phyloP scores from a whole-genome alignment of 1,284 basidiomycete species.

The Quambalaria eucalypti region DNA sequence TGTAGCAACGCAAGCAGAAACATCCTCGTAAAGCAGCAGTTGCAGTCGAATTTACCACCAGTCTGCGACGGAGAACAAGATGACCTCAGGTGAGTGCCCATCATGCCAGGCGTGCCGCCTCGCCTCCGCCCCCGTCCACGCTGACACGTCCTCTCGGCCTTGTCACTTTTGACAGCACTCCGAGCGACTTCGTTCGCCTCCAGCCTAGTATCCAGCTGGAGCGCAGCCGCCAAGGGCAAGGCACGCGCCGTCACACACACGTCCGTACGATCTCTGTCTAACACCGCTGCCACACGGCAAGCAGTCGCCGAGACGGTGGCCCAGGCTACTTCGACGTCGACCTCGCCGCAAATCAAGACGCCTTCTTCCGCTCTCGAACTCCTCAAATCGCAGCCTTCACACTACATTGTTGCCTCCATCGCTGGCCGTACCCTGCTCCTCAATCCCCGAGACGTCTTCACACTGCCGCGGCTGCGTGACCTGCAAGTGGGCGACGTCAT shows the following conservation, averaged over 20 bases:
- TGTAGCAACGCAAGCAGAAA: no score
- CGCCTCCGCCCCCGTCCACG: background rate
- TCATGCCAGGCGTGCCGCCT: background rate
- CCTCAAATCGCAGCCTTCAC: slow-evolving; percentile 4
- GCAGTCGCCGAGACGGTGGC: no score
- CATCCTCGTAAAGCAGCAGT: no score
- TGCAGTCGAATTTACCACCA: no score
- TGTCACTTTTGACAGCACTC: no score
- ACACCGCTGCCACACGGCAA: no score
- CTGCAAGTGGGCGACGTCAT: slow-evolving; percentile 69
- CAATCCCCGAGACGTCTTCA: slow-evolving; percentile 78
- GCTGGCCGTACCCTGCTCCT: slow-evolving; percentile 80
- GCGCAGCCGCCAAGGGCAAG: background rate
- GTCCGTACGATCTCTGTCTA: no score
- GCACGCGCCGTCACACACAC: background rate
- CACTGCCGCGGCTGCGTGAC: slow-evolving; percentile 70
- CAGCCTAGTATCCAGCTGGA: background rate
- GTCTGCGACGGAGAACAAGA: no score
- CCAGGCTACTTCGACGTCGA: no score
- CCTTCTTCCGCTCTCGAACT: slow-evolving; percentile 2
- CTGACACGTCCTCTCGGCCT: background rate
- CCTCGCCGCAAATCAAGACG: background rate
- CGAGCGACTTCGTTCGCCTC: no score
- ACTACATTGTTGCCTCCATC: slow-evolving; percentile 72
- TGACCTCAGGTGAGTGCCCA: background rate